Base-by-base conservation (phyloP, 331 rosid genomes). In the Rosa hybrid region DNA sequence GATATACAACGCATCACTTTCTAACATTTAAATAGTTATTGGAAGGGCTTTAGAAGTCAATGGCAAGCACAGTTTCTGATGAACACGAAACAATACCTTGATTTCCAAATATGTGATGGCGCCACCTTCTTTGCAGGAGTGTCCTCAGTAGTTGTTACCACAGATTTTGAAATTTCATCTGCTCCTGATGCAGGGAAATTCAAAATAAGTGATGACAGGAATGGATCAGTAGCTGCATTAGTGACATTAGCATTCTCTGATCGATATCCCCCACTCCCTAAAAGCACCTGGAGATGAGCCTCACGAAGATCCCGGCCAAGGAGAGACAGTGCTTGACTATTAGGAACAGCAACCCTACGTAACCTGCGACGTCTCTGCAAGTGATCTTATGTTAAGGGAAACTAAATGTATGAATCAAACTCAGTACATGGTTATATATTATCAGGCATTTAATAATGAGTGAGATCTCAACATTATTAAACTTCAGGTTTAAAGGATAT, bases 261-360 rank as follows among this genome's bases (percentile, higher is more conserved):
- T 77, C 94, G 94, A 82, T 87, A 86, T 57, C 91, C 97, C 57
- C 89, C 88, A 23, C 90, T 86, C 27, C 96, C 92, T 27, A 93
- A 88, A 82, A 96, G 98, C 77, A 82, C 94, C 89, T 96, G 99
- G 49, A 96, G 86, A 90, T 96, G 97, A 79, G 99, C 97, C 88
- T 96, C 99, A 7, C 98, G 97, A 82, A 96, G 99, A 87, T 96
- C 99, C 77, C 98, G 91, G 44, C 98, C 91, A 81, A 93, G 86
- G 27, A 95, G 89, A 30, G 99, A 93, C 75, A 96, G 77, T 3
- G 99, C 89, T 82, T 93, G 98, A 80, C 94, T 89, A 87, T 85
- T 93, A 20, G 99, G 99, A 79, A 92, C 74, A 25, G 94, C 92
- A 71, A 92, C 96, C 83, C 88, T 93, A 4, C 97, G 91, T 78